Conservation (phyloP, 495 filamentous ascomycete species). For the Talaromyces trachyspermus region DNA sequence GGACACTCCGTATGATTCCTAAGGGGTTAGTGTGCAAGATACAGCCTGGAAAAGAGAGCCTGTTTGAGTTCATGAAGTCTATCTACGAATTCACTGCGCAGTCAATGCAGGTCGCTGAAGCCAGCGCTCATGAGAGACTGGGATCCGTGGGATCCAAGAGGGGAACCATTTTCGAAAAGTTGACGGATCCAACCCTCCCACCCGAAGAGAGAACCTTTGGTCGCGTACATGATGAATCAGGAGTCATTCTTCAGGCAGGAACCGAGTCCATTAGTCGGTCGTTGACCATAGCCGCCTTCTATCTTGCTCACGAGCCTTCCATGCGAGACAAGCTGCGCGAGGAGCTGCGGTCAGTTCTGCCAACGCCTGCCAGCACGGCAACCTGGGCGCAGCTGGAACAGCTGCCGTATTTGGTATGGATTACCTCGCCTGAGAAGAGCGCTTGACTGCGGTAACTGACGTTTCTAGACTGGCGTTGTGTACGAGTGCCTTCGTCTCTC, state of each 20-base stretch:
- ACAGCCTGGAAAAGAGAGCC: too few species aligned
- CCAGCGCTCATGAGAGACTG: too few species aligned
- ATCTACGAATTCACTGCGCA: too few species aligned
- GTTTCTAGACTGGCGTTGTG: conserved; percentile 29
- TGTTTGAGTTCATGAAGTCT: too few species aligned
- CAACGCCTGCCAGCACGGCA: conserved; percentile 2
- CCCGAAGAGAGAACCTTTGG: conserved; percentile 16
- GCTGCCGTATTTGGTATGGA: conserved; percentile 37
- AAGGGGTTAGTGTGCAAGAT: neutral
- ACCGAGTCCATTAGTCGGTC: conserved; percentile 27
- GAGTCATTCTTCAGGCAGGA: conserved; percentile 23
- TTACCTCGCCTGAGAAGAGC: too few species aligned
- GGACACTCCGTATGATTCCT: neutral
- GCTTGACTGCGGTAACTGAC: too few species aligned
- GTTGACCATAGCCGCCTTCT: conserved; percentile 19
- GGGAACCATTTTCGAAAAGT: conserved; percentile 11
- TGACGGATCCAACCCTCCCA: conserved; percentile 12
- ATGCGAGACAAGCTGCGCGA: conserved; percentile 13
- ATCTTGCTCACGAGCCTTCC: conserved; percentile 20
- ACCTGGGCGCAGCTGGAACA: conserved; percentile 30
- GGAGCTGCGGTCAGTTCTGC: conserved; percentile 22
- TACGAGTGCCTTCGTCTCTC: conserved; percentile 35
- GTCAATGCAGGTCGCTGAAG: too few species aligned
- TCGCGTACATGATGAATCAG: conserved; percentile 24
- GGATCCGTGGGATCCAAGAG: too few species aligned